Evolutionary conservation across 192 early-diverging fungal species (phyloP), one percentile per base, ranked within the genome.

Genomic region (Backusella luteola): DNA sequence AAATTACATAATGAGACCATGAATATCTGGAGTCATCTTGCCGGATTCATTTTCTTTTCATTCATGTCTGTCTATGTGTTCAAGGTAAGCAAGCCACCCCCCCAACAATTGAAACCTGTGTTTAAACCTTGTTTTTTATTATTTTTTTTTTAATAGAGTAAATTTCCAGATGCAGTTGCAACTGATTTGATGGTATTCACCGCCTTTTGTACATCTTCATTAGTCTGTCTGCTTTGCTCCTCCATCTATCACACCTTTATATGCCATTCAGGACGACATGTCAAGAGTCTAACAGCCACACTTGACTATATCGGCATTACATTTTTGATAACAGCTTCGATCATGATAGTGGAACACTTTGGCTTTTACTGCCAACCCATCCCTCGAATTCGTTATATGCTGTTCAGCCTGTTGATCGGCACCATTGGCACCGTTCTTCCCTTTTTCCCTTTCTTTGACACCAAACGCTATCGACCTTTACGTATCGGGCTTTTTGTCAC

Each of bases 281-380:
- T 84, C 19, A 87, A 85, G 79, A 84, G 82, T 41, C 85, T 84
- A 73, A 83, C 85, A 34, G 87, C 86, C 17, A 88, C 84, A 46
- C 74, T 90, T 15, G 87, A 88, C 42, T 88, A 90, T 78, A 88
- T 88, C 26, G 89, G 89, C 14, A 90, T 90, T 68, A 86, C 89
- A 1, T 75, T 88, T 66, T 74, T 90, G 32, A 90, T 90, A 34
- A 85, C 84, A 17, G 87, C 87, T 12, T 87, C 86, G 36, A 83
- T 87, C 15, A 74, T 85, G 21, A 78, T 87, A 23, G 86, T 85
- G n/a, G 84, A 83, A 34, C 89, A 88, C 77, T 90, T 89, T 78
- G 83, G 84, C 4, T 87, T 86, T 32, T 89, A 89, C 44, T 89
- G 87, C 69, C 75, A 81, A 21, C 21, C 79, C 6, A 38, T 69